Evolutionary conservation across 805 yeast species (phyloP).

Genomic region (Candida khao-thaluensis): DNA sequence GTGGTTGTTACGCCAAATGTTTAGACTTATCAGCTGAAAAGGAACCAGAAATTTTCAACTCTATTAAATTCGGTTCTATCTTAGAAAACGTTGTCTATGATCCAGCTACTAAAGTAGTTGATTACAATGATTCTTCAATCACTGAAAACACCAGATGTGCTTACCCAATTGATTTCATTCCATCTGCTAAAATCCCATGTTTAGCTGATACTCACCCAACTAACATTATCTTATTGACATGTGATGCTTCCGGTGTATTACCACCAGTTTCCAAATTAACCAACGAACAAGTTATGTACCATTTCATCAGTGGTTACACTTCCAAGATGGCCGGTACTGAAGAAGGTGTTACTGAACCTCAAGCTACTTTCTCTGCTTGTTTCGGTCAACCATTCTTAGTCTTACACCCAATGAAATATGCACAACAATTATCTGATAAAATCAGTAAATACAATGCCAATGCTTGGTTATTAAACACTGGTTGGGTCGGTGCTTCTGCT

Average conservation of each 20-base stretch:
- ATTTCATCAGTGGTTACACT: constrained; percentile 96
- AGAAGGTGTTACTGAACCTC: constrained; percentile 97
- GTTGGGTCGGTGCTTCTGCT: constrained; percentile 96
- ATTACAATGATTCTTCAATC: constrained; percentile 74
- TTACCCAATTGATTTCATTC: constrained; percentile 95
- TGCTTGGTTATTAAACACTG: constrained; percentile 97
- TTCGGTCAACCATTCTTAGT: constrained; percentile 99
- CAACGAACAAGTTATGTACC: constrained; percentile 97
- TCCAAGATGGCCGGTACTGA: constrained; percentile 99
- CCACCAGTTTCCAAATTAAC: constrained; percentile 95
- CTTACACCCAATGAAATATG: constrained; percentile 96
- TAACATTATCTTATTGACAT: constrained; percentile 87
- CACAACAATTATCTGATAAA: constrained; percentile 92
- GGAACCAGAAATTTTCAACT: constrained; percentile 97
- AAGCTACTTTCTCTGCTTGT: constrained; percentile 97
- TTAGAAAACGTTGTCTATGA: constrained; percentile 92
- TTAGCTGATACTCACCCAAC: constrained; percentile 86
- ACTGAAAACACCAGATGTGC: constrained; percentile 99
- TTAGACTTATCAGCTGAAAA: constrained; percentile 83
- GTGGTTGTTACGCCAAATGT: constrained; percentile 99
- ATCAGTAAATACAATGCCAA: constrained; percentile 82
- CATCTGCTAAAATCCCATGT: constrained; percentile 96
- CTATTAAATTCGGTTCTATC: constrained; percentile 91
- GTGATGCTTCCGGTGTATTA: constrained; percentile 97
- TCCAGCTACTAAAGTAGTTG: constrained; percentile 74